Evolutionary conservation across 2,329 filamentous ascomycete species (phyloP), one percentile per base, ranked within the genome.

Genomic region (Claviceps maximensis): DNA sequence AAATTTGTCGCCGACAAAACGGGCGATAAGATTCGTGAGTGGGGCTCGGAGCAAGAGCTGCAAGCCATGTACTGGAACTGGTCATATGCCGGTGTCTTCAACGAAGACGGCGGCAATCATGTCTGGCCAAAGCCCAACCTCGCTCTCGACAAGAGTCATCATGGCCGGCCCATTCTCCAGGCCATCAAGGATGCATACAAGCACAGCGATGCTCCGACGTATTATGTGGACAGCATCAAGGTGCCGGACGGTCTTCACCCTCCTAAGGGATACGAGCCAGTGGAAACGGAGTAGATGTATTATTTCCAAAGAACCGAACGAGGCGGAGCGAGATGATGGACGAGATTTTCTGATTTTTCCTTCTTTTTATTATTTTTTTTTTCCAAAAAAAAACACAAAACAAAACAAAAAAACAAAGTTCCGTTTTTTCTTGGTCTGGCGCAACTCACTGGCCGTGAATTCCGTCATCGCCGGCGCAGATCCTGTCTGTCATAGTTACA

Each of bases 1-100:
- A 61, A 74, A 29, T 54, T 79, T 23, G 81, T 87, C 2, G 82
- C 79, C 15, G 66, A 76, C 7, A 71, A 75, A 67, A 86, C 82
- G 0, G 78, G 80, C 51, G 82, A 85, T 62, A 62, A 59, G 56
- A 41, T 74, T 10, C 69, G 73, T 19, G 48, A 61, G 29, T 75
- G 70, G 69, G 55, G 60, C 33, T 59, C 60, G 49, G 51, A 63
- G 19, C 57, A 62, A 2, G 50, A 61, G 3, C 65, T 79, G 8
- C 62, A 70, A 27, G 61, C 65, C 47, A 67, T 74, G 56, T 78
- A 69, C 64, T 72, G 75, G 58, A 82, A 82, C 63, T 61, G 61
- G 49, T 79, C 76, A 8, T 79, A 80, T 54, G 74, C 75, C 2
- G 79, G 79, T 0, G 54, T 63, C 33, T 71, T 75, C 58, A 75